A percentile compares a stretch with the other conserved stretches of the same genome.
These are phyloP conservation scores for Moesziomyces antarcticus DNA, from an alignment of 1,284 basidiomycete genomes.

Conservation along the genomic window DNA sequence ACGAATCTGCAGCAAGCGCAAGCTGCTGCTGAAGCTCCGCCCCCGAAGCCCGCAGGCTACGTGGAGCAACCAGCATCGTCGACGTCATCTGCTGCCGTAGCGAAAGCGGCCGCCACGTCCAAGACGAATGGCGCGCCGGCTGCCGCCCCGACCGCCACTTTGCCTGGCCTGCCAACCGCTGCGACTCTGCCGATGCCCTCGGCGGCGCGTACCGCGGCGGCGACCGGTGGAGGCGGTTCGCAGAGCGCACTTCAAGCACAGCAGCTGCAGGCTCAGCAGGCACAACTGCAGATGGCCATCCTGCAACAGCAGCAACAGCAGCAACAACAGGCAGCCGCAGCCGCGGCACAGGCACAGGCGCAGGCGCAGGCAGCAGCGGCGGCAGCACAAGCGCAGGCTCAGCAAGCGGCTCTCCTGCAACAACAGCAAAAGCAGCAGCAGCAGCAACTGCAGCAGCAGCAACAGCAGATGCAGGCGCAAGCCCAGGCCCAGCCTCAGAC, in stretches of 20 bases:
- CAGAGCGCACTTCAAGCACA: constrained; percentile 40
- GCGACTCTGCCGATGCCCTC: constrained; percentile 34
- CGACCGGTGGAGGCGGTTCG: constrained; percentile 32
- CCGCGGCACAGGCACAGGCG: constrained; percentile 26
- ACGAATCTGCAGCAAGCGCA: constrained; percentile 65
- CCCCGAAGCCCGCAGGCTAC: constrained; percentile 49
- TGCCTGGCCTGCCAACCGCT: constrained; percentile 26
- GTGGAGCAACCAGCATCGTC: constrained; percentile 33
- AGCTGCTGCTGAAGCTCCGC: constrained; percentile 55
- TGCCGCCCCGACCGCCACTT: constrained; percentile 23
- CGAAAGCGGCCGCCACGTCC: constrained; percentile 18
- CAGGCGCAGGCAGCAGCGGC: constrained; percentile 21
- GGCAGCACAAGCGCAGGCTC: constrained; percentile 45
- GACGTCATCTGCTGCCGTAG: constrained; percentile 18
- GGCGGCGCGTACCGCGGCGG: constrained; percentile 35
- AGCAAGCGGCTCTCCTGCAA: constrained; percentile 47
- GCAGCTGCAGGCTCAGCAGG: constrained; percentile 38
- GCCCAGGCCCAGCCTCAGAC: constrained; percentile 32
- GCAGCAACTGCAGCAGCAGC: constrained; percentile 49
- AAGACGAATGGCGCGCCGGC: constrained; percentile 16
- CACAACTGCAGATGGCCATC: constrained; percentile 44
- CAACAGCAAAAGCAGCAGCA: constrained; percentile 56
- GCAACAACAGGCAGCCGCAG: constrained; percentile 38
- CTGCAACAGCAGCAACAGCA: constrained; percentile 47
- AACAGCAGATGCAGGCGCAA: constrained; percentile 27